phyloP scores from a whole-genome alignment of 495 filamentous ascomycete species.

The Diplogelasinospora grovesii region DNA sequence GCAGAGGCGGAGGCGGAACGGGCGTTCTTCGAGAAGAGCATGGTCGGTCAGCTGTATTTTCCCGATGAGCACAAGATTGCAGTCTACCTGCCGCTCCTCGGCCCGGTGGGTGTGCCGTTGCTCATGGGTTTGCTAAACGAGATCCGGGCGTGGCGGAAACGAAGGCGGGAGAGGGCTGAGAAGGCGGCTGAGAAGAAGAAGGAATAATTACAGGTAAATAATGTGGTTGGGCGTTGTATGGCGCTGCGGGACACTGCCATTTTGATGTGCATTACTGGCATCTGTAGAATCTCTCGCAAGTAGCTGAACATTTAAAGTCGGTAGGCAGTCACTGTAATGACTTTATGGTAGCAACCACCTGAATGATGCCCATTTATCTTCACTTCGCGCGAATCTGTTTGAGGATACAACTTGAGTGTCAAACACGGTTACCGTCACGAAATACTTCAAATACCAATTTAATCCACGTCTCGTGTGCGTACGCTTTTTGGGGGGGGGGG shows the following conservation, averaged over 20 bases:
- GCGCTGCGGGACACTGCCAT: conserved; percentile 6
- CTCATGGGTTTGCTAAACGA: conserved; percentile 79
- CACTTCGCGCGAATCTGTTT: too few species aligned
- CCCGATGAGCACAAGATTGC: conserved; percentile 99
- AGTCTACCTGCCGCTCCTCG: conserved; percentile 86
- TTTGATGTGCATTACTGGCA: too few species aligned
- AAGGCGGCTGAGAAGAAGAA: conserved; percentile 24
- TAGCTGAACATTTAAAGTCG: too few species aligned
- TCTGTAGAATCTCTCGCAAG: too few species aligned
- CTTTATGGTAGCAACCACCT: too few species aligned
- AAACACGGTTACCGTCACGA: too few species aligned
- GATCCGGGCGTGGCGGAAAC: conserved; percentile 49
- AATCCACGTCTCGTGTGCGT: too few species aligned
- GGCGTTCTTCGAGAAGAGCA: conserved; percentile 97
- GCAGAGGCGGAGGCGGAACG: conserved; percentile 87
- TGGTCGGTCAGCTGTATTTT: conserved; percentile 97
- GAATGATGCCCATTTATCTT: too few species aligned
- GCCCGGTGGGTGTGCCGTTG: conserved; percentile 86
- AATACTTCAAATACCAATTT: too few species aligned
- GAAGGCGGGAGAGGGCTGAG: conserved; percentile 30
- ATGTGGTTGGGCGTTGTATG: background rate
- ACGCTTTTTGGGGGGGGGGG: too few species aligned
- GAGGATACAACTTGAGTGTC: too few species aligned
- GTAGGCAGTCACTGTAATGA: too few species aligned
- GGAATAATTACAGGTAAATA: conserved; percentile 12